Evolutionary conservation across 345 rosid genomes (phyloP).

Genomic region (Acer campestre): DNA sequence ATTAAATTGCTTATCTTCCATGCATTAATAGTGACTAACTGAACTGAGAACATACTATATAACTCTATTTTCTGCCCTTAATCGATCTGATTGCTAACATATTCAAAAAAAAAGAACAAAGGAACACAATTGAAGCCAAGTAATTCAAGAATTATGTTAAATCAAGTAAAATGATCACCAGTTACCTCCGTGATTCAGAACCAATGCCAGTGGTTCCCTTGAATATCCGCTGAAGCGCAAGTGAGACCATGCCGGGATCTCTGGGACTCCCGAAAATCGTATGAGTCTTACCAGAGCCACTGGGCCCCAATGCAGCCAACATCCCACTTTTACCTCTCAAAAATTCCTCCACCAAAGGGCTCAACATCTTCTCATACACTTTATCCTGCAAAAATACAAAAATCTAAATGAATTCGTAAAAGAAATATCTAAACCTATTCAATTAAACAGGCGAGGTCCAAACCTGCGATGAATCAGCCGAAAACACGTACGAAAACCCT

Average conservation of each 20-base stretch:
- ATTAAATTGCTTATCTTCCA: background rate
- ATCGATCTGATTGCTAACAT: background rate
- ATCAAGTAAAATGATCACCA: background rate
- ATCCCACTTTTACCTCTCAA: conserved; percentile 72
- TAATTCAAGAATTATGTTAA: background rate
- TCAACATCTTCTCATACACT: conserved; percentile 72
- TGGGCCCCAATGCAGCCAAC: conserved; percentile 89
- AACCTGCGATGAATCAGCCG: conserved; percentile 74
- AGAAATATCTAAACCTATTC: background rate
- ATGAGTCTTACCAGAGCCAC: conserved; percentile 94
- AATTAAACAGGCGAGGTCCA: background rate
- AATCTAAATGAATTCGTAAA: background rate
- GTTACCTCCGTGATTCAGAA: conserved; percentile 50
- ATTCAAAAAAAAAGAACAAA: background rate
- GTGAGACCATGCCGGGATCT: conserved; percentile 86
- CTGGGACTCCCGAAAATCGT: conserved; percentile 73
- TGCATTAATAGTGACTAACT: background rate
- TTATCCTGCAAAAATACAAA: conserved; percentile 41
- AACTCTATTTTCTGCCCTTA: background rate
- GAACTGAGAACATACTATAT: background rate
- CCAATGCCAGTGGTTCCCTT: conserved; percentile 18
- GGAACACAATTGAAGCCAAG: background rate
- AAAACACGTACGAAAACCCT: conserved; percentile 86
- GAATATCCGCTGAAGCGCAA: conserved; percentile 62
- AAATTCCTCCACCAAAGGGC: conserved; percentile 78